Percentiles rank a stretch among this genome's conserved stretches.
These are phyloP conservation scores for Phylloporus rhodoxanthus DNA, from an alignment of 768 basidiomycete species.

Conservation along the genomic window DNA sequence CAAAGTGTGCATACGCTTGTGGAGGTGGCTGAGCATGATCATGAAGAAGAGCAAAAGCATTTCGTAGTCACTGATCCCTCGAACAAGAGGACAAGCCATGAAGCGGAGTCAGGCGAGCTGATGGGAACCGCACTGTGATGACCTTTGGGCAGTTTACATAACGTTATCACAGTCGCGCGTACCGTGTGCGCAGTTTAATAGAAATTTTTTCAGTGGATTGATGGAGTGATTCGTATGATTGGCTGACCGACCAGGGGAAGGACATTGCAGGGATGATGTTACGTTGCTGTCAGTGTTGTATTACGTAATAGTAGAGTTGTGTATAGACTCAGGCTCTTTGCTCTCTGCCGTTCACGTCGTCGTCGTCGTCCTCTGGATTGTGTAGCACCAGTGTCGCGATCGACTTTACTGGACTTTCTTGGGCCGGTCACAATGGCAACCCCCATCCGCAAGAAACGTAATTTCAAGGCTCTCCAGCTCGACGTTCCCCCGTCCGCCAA, in stretches of 20 bases:
- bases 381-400: not conserved
- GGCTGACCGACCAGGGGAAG: not conserved
- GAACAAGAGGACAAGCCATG: constrained; percentile 10
- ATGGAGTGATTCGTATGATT: not conserved
- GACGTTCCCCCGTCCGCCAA: constrained; percentile 43
- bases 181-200: not conserved
- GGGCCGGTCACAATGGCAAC: constrained; percentile 35
- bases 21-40: constrained; percentile 21
- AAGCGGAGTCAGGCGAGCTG: constrained; percentile 11
- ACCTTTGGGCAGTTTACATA: not conserved
- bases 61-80: constrained; percentile 1
- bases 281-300: constrained; percentile 1
- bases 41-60: constrained; percentile 16
- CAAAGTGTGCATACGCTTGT: constrained; percentile 22
- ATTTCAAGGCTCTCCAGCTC: constrained; percentile 83
- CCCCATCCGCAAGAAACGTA: constrained; percentile 84
- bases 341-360: constrained; percentile 14
- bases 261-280: not conserved
- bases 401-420: constrained; percentile 3
- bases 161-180: not conserved
- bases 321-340: constrained; percentile 2
- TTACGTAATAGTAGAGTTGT: constrained; percentile 19
- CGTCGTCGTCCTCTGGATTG: constrained; percentile 6
- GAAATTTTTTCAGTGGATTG: not conserved
- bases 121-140: constrained; percentile 30